Evolutionary conservation across 2,329 filamentous ascomycete species (phyloP), one percentile per base, ranked within the genome.

Genomic region (Tolypocladium ovalisporum): DNA sequence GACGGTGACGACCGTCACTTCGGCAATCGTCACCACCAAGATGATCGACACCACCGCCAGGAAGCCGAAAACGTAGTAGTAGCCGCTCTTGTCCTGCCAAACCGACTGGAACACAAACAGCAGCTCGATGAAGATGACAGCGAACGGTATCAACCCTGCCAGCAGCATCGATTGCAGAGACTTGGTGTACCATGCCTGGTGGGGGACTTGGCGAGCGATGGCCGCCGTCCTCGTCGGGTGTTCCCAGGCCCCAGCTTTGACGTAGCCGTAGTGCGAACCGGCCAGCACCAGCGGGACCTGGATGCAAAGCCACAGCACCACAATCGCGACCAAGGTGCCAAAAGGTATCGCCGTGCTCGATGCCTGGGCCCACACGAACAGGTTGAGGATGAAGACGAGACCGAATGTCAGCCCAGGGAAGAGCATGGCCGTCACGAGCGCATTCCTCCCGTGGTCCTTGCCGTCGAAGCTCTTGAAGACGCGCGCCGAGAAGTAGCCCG

Each of bases 51-150:
- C 87, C 19, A 90, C 84, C 9, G 86, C 85, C 61, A 94, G 73
- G 75, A 93, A 96, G 13, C 90, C 90, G 68, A 94, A 96, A 27
- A 95, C 86, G 71, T 96, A 96, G 73, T 96, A 96, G 71, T 92
- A 95, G 8, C 89, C 89, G 66, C 85, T 90, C 76, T 95, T 95
- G 72, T 95, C 90, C 70, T 92, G 87, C 88, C 90, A 94, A 37
- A 95, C 71, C 54, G 87, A 91, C 73, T 90, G 89, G 73, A 95
- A 94, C 54, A 94, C 86, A 68, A 92, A 94, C 47, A 93, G 78
- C 17, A 95, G 79, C 73, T 95, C 90, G 66, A 95, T 90, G 70
- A 93, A 94, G 63, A 95, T 86, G 57, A 95, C 89, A 2, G 88
- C 88, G 67, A 96, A 96, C 0, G 90, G 90, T 9, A 93, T 82